Evolutionary conservation across 768 basidiomycete genomes (phyloP).

Genomic region (Tremella yokohamensis): DNA sequence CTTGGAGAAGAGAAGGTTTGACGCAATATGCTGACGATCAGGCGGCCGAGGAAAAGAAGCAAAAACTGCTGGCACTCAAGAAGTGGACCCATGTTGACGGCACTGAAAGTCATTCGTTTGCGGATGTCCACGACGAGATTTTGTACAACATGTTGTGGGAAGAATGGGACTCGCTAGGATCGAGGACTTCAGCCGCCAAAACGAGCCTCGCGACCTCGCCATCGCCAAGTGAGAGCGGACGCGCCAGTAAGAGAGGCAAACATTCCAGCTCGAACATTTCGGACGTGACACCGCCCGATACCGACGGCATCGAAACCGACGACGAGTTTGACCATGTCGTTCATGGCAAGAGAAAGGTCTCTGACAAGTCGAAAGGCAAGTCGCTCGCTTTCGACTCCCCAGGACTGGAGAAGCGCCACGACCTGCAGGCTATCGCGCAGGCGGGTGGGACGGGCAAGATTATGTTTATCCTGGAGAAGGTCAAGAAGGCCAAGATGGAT

Average conservation of each 20-base stretch:
- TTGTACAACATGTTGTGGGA: constrained; percentile 39
- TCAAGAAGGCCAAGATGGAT: constrained; percentile 16
- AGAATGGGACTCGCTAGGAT: constrained; percentile 14
- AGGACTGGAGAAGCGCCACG: constrained; percentile 27
- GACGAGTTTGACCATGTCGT: background rate
- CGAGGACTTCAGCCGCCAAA: background rate
- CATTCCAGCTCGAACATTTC: background rate
- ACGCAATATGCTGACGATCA: constrained; percentile 7
- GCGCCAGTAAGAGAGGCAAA: background rate
- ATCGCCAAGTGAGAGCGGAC: background rate
- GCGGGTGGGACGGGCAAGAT: constrained; percentile 38
- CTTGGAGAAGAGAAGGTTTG: background rate
- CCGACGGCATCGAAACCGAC: background rate
- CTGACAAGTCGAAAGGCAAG: too few species aligned
- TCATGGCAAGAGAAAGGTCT: background rate
- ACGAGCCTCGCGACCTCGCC: background rate
- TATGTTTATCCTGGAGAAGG: constrained; percentile 48
- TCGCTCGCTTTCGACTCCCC: background rate
- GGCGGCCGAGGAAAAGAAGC: constrained; percentile 41
- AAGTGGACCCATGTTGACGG: constrained; percentile 49
- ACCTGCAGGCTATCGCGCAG: constrained; percentile 30
- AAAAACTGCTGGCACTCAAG: constrained; percentile 48
- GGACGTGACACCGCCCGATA: background rate
- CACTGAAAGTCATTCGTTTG: constrained; percentile 24
- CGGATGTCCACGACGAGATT: constrained; percentile 27